Evolutionary conservation across 768 basidiomycete genomes (phyloP), one percentile per base, ranked within the genome.

Genomic region (Galerina sulciceps): DNA sequence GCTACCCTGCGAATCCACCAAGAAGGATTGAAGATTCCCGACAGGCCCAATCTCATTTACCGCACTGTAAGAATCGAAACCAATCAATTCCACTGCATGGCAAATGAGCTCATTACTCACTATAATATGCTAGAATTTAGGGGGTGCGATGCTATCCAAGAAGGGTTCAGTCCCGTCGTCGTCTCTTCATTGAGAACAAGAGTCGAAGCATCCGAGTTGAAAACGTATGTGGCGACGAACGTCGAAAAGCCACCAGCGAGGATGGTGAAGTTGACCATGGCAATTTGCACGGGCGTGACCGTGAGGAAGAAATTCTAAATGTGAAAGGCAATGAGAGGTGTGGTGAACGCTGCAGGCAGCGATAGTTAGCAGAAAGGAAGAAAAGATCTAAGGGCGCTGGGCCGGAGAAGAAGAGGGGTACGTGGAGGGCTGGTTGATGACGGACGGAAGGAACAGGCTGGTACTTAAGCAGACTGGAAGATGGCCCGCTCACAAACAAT

Each of bases 101-200:
- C 20, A 38, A 37, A 10, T 6, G 13, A 20, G n/a, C 26, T 22
- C 31, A 15, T 11, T 10, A 75, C 84, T 46, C 58, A 87, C 86
- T 87, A 87, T 52, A 88, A 74, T 35, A 88, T 79, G 58, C 79
- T 85, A 26, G 74, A 72, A 68, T 88, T 83, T 41, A 76, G 75
- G 0, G 81, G 81, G 59, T 85, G 80, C 14, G 76, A 77, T 0
- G 74, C 76, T 34, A 89, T 84, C 87, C 86, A 88, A 0, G 85
- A 85, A 1, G 83, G 78, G 64, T 82, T 85, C 4, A 63, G 67
- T 1, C 81, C 83, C 0, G 81, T 81, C 10, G 77, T 76, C 4
- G 73, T 76, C 64, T 81, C 75, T 57, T 77, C 70, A 34, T 79
- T 61, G 49, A 85, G 74, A 10, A 79, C 72, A 46, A 89, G 71